Evolutionary conservation across 371 early-diverging fungal species (phyloP).

Genomic region (Rhizopus stolonifer): DNA sequence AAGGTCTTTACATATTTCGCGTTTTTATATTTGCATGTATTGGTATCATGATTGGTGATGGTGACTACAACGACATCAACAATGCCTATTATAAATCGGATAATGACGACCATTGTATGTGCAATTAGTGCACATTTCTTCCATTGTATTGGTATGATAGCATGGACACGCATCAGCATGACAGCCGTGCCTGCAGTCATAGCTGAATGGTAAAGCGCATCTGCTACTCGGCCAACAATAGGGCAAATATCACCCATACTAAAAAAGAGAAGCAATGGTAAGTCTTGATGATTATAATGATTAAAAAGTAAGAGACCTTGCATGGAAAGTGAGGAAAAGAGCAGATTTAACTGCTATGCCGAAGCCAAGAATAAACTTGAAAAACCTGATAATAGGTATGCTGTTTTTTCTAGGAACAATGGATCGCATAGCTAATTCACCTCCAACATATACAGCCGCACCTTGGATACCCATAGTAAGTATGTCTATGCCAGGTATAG

Average conservation of each 20-base stretch:
- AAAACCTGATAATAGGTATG: conserved; percentile 4
- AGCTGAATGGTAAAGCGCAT: conserved; percentile 36
- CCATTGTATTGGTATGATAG: conserved; percentile 29
- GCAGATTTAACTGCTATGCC: conserved; percentile 21
- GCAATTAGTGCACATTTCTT: conserved; percentile 3
- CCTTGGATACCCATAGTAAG: conserved; percentile 26
- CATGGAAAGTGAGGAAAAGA: conserved; percentile 19
- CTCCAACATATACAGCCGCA: conserved; percentile 19
- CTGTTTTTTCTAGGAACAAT: conserved; percentile 17
- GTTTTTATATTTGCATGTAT: conserved; percentile 32
- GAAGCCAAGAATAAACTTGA: conserved; percentile 21
- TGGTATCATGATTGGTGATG: conserved; percentile 6
- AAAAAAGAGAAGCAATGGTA: neutral
- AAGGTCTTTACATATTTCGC: conserved; percentile 25
- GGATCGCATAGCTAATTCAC: conserved; percentile 20
- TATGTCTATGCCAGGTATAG: conserved; percentile 5
- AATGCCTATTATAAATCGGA: conserved; percentile 29
- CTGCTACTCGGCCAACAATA: conserved; percentile 24
- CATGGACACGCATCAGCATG: conserved; percentile 28
- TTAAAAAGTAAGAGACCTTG: conserved; percentile 1
- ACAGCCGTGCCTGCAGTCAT: conserved; percentile 42
- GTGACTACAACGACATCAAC: conserved; percentile 27
- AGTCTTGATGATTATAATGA: neutral
- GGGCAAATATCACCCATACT: conserved; percentile 11
- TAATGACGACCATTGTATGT: conserved; percentile 7